Percentiles rank a stretch among this genome's conserved stretches.
phyloP scores from a whole-genome alignment of 2,329 filamentous ascomycete species.

The Penicillium freii region DNA sequence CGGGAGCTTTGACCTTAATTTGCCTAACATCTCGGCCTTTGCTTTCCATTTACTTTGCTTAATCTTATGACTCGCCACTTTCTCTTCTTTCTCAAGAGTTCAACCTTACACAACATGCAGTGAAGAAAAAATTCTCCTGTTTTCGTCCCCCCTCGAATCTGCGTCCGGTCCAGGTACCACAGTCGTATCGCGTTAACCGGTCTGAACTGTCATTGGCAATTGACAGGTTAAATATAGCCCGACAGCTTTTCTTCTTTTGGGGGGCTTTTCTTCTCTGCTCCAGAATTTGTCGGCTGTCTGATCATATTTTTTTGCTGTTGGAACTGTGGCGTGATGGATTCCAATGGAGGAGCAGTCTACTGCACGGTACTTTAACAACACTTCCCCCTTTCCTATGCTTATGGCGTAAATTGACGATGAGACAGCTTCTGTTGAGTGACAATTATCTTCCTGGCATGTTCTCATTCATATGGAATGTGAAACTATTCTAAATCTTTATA shows the following conservation, averaged over 20 bases:
- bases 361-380: conserved; percentile 56
- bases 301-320: background rate
- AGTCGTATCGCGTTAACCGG: conserved; percentile 14
- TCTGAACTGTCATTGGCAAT: conserved; percentile 15
- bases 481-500: conserved; percentile 48
- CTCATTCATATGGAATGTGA: background rate
- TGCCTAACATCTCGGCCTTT: background rate
- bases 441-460: conserved; percentile 81
- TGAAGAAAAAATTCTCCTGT: conserved; percentile 13
- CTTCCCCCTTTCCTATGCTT: conserved; percentile 7
- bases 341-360: conserved; percentile 58
- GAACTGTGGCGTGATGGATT: conserved; percentile 37
- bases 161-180: conserved; percentile 24
- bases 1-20: background rate
- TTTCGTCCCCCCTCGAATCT: conserved; percentile 23
- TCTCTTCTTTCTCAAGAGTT: background rate
- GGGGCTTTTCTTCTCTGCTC: background rate
- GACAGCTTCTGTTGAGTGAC: conserved; percentile 85
- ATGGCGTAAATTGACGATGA: conserved; percentile 3
- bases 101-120: conserved; percentile 4
- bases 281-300: background rate
- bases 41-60: background rate
- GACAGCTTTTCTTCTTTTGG: background rate
- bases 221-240: conserved; percentile 14
- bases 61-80: background rate